Evolutionary conservation across 2,329 filamentous ascomycete genomes (phyloP), one percentile per base, ranked within the genome.

Genomic region (Arthrinium puccinioides): DNA sequence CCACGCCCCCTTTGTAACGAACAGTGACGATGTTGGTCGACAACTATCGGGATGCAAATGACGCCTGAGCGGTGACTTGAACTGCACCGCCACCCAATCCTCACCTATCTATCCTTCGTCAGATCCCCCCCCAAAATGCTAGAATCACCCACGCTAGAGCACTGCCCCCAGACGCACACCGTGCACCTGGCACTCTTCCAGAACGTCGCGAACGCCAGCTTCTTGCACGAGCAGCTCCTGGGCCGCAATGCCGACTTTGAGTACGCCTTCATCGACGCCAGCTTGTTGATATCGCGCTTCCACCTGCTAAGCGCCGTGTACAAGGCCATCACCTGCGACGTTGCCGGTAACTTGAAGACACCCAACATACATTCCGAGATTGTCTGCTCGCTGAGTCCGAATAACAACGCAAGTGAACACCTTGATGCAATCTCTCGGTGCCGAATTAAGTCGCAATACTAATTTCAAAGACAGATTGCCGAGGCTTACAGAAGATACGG

Each of bases 401-500:
- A 84, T 44, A 90, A 87, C 57, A 95, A 95, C 59, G 85, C 87
- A 58, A 41, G 67, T 43, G 26, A 3, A 11, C 15, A 4, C 20
- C 24, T 28, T 27, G n/a, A n/a, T n/a, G n/a, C n/a, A n/a, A n/a
- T n/a, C n/a, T n/a, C n/a, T n/a, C n/a, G n/a, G n/a, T n/a, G n/a
- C n/a, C 4, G 11, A 8, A 16, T 26, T 13, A 20, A 26, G 7
- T 14, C 21, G 26, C 34, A 13, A 33, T 15, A 6, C 11, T 4
- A 13, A 4, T 11, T 29, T 13, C 19, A 3, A 15, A 21, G 14
- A 19, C 48, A 94, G 87, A 97, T 98, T 53, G 77, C 87, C 36
- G 89, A 96, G 50, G 82, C 88, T 1, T 97, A 97, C 62, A 82
- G 87, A 21, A 82, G 83, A 37, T 95, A 92, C 54, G 92, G 92